A percentile compares a stretch with the other conserved stretches of the same genome.
These are phyloP conservation scores for Mycena venus DNA, from an alignment of 768 basidiomycete species.

Conservation along the genomic window DNA sequence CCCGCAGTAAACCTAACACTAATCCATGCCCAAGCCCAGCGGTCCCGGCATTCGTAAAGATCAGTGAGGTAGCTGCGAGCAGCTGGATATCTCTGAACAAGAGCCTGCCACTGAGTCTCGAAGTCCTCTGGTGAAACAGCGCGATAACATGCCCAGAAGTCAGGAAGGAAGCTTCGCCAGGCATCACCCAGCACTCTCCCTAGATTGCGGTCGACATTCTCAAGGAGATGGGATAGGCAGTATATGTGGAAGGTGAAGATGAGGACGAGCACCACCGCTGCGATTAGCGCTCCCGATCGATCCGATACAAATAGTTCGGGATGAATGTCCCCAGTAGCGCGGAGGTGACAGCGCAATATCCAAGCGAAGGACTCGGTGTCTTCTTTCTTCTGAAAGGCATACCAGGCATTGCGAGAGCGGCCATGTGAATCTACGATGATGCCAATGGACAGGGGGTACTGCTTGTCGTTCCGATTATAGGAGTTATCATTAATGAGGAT, in stretches of 20 bases:
- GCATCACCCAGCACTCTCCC: conserved; percentile 31
- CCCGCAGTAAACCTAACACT: conserved; percentile 46
- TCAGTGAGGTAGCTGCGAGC: conserved; percentile 42
- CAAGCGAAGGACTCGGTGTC: conserved; percentile 37
- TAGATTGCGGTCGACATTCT: conserved; percentile 44
- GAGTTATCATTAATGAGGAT: conserved; percentile 49
- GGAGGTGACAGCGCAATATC: conserved; percentile 42
- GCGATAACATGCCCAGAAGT: conserved; percentile 41
- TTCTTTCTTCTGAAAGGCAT: conserved; percentile 42
- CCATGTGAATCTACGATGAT: too few species aligned
- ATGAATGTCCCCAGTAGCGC: conserved; percentile 17
- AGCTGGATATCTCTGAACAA: conserved; percentile 30
- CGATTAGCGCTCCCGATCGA: conserved; percentile 37
- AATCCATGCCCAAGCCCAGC: conserved; percentile 53
- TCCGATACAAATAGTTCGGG: conserved; percentile 43
- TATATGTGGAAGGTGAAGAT: conserved; percentile 41
- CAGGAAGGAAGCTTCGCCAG: conserved; percentile 38
- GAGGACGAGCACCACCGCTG: conserved; percentile 27
- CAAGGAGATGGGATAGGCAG: conserved; percentile 47
- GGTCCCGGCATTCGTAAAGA: conserved; percentile 42
- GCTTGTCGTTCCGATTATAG: conserved; percentile 42
- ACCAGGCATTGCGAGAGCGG: too few species aligned
- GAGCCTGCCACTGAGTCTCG: conserved; percentile 29
- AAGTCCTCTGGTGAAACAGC: too few species aligned
- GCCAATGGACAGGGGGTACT: conserved; percentile 46